phyloP scores from a whole-genome alignment of 805 yeast genomes.

The Zygoascus bituminiphila region DNA sequence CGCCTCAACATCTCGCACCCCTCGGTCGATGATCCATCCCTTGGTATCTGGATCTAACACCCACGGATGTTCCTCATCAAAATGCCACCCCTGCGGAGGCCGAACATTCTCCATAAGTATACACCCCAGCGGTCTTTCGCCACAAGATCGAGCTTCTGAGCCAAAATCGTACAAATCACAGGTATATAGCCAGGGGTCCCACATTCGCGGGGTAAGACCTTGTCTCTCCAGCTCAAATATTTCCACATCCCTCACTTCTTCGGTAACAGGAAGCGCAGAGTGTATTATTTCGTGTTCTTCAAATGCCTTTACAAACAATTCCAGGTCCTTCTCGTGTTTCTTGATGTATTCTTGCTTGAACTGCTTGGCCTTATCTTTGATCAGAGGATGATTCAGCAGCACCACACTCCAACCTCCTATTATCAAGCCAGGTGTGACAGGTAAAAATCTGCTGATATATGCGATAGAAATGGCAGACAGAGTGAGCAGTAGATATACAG shows the following conservation, averaged over 20 bases:
- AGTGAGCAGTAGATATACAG: constrained; percentile 37
- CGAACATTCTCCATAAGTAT: constrained; percentile 42
- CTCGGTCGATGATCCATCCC: constrained; percentile 45
- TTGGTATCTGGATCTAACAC: constrained; percentile 45
- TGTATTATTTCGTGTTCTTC: constrained; percentile 44
- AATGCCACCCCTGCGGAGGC: constrained; percentile 73
- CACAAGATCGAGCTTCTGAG: constrained; percentile 39
- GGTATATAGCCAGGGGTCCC: constrained; percentile 56
- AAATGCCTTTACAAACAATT: constrained; percentile 29
- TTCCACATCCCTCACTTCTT: constrained; percentile 57
- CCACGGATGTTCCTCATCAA: constrained; percentile 57
- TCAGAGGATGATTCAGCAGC: constrained; percentile 52
- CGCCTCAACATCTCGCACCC: constrained; percentile 26
- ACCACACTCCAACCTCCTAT: constrained; percentile 49
- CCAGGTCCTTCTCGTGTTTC: constrained; percentile 26
- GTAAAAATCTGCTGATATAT: constrained; percentile 33
- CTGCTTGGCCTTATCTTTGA: constrained; percentile 26
- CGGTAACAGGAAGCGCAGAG: constrained; percentile 28
- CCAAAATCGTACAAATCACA: constrained; percentile 44
- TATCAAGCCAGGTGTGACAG: constrained; percentile 57
- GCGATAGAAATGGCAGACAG: constrained; percentile 28
- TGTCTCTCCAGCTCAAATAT: constrained; percentile 67
- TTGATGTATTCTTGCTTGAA: constrained; percentile 18
- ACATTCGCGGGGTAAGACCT: constrained; percentile 50
- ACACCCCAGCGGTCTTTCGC: constrained; percentile 60